Conservation (phyloP, 306 rosid species). For the Lathyrus sativus region DNA sequence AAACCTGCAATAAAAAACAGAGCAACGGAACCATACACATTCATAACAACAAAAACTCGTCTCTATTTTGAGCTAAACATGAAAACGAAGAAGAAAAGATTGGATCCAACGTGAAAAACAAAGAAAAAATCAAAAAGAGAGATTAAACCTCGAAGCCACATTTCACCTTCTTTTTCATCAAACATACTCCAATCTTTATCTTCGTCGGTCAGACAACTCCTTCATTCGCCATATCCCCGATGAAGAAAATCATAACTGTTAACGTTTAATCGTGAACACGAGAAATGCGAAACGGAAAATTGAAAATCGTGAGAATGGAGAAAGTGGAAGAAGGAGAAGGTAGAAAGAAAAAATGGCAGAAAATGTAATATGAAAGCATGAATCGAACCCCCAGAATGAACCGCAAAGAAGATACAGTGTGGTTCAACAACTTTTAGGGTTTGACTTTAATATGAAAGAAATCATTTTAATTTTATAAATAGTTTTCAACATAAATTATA, state of each 20-base stretch:
- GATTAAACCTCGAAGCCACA: slow-evolving; percentile 75
- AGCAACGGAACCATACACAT: slow-evolving; percentile 37
- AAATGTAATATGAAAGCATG: no score
- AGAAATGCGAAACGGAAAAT: slow-evolving; percentile 12
- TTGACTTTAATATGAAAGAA: no score
- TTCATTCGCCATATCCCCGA: slow-evolving; percentile 26
- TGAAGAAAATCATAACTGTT: slow-evolving; percentile 12
- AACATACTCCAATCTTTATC: slow-evolving; percentile 88
- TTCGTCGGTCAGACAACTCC: slow-evolving; percentile 43
- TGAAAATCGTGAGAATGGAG: slow-evolving; percentile 25
- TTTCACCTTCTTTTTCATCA: slow-evolving; percentile 99
- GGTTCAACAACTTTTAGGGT: no score
- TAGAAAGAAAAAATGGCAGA: slow-evolving; percentile 10
- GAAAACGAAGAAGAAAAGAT: slow-evolving; percentile 16
- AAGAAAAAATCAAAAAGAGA: slow-evolving; percentile 5
- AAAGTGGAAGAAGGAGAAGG: background rate
- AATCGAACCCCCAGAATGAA: no score
- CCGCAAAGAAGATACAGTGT: no score
- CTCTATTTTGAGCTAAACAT: slow-evolving; percentile 35
- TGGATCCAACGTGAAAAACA: slow-evolving; percentile 35
- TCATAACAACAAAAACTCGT: slow-evolving; percentile 21
- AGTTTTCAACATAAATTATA: no score
- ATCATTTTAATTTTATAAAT: no score
- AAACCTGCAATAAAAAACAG: slow-evolving; percentile 58
- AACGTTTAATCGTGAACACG: background rate